Evolutionary conservation across 2,329 filamentous ascomycete species (phyloP).

Genomic region (Alternaria gansuensis): DNA sequence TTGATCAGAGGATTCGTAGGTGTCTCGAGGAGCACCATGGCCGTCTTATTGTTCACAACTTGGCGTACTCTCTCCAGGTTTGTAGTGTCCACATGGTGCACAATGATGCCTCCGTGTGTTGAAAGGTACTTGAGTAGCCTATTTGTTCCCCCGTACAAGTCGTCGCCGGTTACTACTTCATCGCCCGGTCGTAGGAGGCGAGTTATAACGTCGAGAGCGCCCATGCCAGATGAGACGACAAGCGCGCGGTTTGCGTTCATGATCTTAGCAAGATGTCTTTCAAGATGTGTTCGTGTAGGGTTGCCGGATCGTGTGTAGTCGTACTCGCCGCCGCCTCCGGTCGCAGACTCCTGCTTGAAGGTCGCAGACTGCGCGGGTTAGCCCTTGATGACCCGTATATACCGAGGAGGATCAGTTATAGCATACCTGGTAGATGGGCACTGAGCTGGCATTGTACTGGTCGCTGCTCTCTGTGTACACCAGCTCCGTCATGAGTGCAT

Average conservation of each 20-base stretch:
- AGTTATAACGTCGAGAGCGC: constrained; percentile 94
- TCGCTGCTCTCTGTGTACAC: constrained; percentile 96
- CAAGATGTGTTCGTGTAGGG: constrained; percentile 92
- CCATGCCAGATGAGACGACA: constrained; percentile 97
- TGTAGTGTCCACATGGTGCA: constrained; percentile 97
- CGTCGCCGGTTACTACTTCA: constrained; percentile 96
- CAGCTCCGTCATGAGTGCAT: constrained; percentile 93
- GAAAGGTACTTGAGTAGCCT: constrained; percentile 91
- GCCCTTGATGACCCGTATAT: background rate
- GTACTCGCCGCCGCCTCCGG: constrained; percentile 84
- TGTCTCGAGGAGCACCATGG: constrained; percentile 95
- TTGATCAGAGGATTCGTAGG: constrained; percentile 99
- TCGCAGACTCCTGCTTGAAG: constrained; percentile 89
- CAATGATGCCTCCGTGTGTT: constrained; percentile 86
- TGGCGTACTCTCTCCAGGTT: constrained; percentile 72
- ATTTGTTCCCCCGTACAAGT: constrained; percentile 95
- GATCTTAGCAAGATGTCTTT: constrained; percentile 97
- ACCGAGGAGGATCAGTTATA: background rate
- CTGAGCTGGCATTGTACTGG: constrained; percentile 95
- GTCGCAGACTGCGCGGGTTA: constrained; percentile 77
- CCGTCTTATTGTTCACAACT: constrained; percentile 79
- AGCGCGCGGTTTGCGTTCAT: constrained; percentile 94
- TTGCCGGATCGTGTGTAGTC: constrained; percentile 99
- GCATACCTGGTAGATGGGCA: constrained; percentile 88
- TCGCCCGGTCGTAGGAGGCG: constrained; percentile 89